phyloP scores from a whole-genome alignment of 2,329 filamentous ascomycete genomes.

The Paecilomyces fulvus region DNA sequence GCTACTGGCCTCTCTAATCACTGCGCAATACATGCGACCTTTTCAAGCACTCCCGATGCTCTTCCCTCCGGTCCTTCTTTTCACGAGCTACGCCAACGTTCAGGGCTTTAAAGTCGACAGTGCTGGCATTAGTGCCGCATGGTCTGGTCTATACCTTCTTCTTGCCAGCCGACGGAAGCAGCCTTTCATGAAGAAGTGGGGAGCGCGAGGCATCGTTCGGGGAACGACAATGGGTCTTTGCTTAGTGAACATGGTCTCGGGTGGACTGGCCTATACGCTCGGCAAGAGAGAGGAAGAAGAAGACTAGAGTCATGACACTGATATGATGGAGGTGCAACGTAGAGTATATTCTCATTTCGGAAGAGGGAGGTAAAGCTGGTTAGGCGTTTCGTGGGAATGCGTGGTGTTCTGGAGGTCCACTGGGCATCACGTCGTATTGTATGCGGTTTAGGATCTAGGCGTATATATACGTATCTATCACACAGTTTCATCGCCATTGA shows the following conservation, averaged over 20 bases:
- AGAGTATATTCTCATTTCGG: neutral
- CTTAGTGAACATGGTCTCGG: conserved; percentile 38
- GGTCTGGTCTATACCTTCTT: conserved; percentile 58
- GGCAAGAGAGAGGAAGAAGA: conserved; percentile 33
- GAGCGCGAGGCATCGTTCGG: conserved; percentile 36
- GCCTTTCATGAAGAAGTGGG: conserved; percentile 37
- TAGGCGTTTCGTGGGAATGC: neutral
- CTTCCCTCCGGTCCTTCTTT: conserved; percentile 58
- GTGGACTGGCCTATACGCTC: conserved; percentile 39
- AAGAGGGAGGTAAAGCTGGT: neutral
- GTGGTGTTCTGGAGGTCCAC: neutral
- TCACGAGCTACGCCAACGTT: conserved; percentile 58
- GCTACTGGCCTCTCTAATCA: conserved; percentile 56
- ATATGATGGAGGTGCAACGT: neutral
- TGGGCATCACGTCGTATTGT: neutral
- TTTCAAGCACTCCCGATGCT: conserved; percentile 58
- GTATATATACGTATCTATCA: neutral
- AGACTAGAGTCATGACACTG: neutral
- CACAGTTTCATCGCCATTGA: neutral
- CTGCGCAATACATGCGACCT: conserved; percentile 58
- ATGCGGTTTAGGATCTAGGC: neutral
- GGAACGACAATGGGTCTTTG: conserved; percentile 39
- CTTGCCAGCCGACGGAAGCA: conserved; percentile 51
- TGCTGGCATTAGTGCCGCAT: conserved; percentile 55
- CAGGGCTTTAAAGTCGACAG: conserved; percentile 54